Evolutionary conservation across 805 yeast genomes (phyloP).

Genomic region (Yarrowia divulgata): DNA sequence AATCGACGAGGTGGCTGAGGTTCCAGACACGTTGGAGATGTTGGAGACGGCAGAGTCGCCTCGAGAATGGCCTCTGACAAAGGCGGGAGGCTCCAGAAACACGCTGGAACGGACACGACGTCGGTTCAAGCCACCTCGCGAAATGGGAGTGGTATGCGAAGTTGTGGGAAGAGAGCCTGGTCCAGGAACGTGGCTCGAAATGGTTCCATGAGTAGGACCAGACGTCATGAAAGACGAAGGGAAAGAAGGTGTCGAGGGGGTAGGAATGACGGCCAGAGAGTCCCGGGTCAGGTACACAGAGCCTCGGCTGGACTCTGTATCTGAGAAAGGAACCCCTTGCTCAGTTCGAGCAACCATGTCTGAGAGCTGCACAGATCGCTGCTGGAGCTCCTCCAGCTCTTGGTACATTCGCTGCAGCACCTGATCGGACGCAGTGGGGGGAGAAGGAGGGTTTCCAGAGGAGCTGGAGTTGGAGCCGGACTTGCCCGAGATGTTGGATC

Average conservation of each 20-base stretch:
- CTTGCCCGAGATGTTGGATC: background rate
- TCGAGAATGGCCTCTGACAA: slow-evolving; percentile 3
- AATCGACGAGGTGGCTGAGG: slow-evolving; percentile 11
- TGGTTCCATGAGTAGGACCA: slow-evolving; percentile 18
- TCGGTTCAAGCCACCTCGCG: slow-evolving; percentile 35
- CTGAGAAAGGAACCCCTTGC: slow-evolving; percentile 11
- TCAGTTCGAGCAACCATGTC: slow-evolving; percentile 41
- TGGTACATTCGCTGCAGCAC: slow-evolving; percentile 45
- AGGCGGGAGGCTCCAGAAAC: slow-evolving; percentile 15
- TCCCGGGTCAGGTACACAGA: slow-evolving; percentile 9
- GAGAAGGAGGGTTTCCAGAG: slow-evolving; percentile 23
- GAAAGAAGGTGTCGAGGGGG: slow-evolving; percentile 24
- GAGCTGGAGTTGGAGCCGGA: slow-evolving; percentile 5
- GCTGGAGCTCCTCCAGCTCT: slow-evolving; percentile 44
- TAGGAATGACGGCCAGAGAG: slow-evolving; percentile 19
- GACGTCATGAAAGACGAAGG: slow-evolving; percentile 23
- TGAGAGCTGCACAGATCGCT: slow-evolving; percentile 42
- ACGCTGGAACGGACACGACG: slow-evolving; percentile 13
- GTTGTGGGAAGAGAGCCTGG: slow-evolving; percentile 25
- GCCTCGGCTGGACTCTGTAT: slow-evolving; percentile 14
- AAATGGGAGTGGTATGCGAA: slow-evolving; percentile 20
- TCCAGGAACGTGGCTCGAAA: slow-evolving; percentile 1
- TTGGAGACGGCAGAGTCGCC: slow-evolving; percentile 15
- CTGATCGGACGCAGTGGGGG: slow-evolving; percentile 39
- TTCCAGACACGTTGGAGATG: slow-evolving; percentile 1